Conservation (phyloP, 805 yeast species). For the Maudiozyma saulgeensis region DNA sequence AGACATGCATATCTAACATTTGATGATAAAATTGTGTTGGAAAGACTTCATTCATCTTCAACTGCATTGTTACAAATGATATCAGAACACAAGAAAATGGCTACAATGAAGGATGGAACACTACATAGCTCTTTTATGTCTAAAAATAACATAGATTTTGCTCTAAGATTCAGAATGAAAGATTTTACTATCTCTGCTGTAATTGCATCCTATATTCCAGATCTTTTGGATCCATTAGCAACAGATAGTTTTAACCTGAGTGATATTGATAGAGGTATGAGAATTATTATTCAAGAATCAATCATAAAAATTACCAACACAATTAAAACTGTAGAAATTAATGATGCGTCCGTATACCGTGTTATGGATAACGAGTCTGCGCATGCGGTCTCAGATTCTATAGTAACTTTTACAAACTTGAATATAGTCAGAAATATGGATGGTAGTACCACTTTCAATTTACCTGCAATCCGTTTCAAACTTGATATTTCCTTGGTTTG, state of each 20-base stretch:
- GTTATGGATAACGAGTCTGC: constrained; percentile 14
- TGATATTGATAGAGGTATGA: constrained; percentile 18
- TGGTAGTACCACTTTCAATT: neutral
- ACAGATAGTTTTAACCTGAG: constrained; percentile 13
- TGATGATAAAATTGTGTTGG: constrained; percentile 17
- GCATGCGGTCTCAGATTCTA: constrained; percentile 9
- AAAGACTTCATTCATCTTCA: constrained; percentile 6
- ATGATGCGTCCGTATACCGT: constrained; percentile 14
- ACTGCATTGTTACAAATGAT: constrained; percentile 3
- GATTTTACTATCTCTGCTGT: constrained; percentile 17
- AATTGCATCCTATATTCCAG: constrained; percentile 16
- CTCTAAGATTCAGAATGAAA: constrained; percentile 20
- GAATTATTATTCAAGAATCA: constrained; percentile 16
- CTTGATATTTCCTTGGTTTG: constrained; percentile 26
- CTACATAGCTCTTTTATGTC: neutral
- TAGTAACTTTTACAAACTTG: constrained; percentile 13
- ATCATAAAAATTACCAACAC: constrained; percentile 6
- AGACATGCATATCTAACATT: constrained; percentile 20
- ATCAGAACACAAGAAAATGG: neutral
- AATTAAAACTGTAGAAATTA: constrained; percentile 9
- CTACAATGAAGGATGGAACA: neutral
- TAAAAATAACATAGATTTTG: constrained; percentile 10
- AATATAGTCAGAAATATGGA: neutral
- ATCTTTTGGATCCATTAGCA: constrained; percentile 18
- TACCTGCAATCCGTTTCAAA: constrained; percentile 19